Base-by-base conservation (phyloP, 2,329 filamentous ascomycete genomes). In the Sporothrix pallida region DNA sequence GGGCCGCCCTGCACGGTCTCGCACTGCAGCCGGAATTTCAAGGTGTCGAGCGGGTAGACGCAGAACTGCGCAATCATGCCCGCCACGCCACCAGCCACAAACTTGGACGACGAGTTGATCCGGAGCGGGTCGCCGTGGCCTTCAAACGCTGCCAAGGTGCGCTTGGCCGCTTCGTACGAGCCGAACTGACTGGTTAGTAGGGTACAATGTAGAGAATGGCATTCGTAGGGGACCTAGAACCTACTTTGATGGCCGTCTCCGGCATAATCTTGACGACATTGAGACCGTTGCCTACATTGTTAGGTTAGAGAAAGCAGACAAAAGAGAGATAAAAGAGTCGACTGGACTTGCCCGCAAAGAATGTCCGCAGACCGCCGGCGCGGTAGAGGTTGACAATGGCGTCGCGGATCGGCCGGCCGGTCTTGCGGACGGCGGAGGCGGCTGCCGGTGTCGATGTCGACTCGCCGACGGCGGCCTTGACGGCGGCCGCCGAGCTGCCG, bases 251-350 rank as follows among this genome's bases (percentile, higher is more conserved):
- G 37, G 96, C 95, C 42, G 95, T 98, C 84, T 99, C 96, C 0
- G 96, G 96, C 94, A 98, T 97, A 75, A 99, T 96, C 82, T 99
- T 99, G 79, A 98, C 83, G 2, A 99, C 94, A 78, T 99, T 99
- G 78, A 99, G 86, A 3, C 96, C 96, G 79, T 99, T 99, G 52
- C 96, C 95, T 97, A 78, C n/a, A 50, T 54, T 1, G 52, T 63
- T 73, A 77, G 23, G 75, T 73, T 65, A 56, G 62, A 12, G 52
- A 20, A n/a, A 31, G 31, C 31, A 31, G 31, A 31, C 31, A 15
- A 6, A 65, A 3, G 12, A 37, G 1, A 60, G 52, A 0, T 15
- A 50, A 60, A 70, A 48, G 48, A 20, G 48, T 8, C 3, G 0
- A n/a, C 1, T 4, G 10, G 2, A 6, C 5, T 8, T 6, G 42